A percentile compares a stretch with the other conserved stretches of the same genome.
Evolutionary conservation across 2,329 filamentous ascomycete genomes (phyloP).

Genomic region (Aureobasidium namibiae): DNA sequence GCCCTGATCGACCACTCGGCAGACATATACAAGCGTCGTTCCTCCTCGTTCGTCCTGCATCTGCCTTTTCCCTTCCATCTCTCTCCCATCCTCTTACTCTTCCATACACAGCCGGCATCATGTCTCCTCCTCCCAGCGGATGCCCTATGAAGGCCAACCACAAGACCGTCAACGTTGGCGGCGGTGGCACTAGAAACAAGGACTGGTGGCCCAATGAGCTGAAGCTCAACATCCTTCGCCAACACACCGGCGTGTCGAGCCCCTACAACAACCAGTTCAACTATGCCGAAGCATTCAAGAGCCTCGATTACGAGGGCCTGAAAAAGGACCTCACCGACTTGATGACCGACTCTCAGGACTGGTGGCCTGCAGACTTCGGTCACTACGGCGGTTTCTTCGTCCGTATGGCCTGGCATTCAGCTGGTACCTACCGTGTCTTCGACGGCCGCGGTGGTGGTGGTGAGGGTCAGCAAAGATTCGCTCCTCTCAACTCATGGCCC

Average conservation of each 20-base stretch:
- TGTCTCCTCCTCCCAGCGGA: conserved; percentile 18
- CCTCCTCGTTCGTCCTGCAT: background rate
- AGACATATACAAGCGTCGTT: background rate
- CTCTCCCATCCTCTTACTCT: background rate
- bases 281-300: conserved; percentile 65
- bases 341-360: conserved; percentile 72
- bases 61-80: background rate
- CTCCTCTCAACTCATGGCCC: conserved; percentile 74
- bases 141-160: conserved; percentile 23
- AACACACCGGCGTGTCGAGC: conserved; percentile 56
- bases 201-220: conserved; percentile 71
- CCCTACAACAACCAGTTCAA: conserved; percentile 58
- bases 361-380: conserved; percentile 75
- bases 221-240: conserved; percentile 63
- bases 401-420: conserved; percentile 73
- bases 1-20: background rate
- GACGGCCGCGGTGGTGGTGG: conserved; percentile 70
- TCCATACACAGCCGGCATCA: conserved; percentile 14
- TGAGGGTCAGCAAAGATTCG: conserved; percentile 68
- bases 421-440: conserved; percentile 67
- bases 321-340: conserved; percentile 65
- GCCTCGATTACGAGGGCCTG: conserved; percentile 58
- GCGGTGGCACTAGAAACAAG: conserved; percentile 54
- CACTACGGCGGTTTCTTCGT: conserved; percentile 76
- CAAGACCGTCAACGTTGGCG: conserved; percentile 22